Base-by-base conservation (phyloP, 2,329 filamentous ascomycete genomes). In the Teratosphaeria viscida region DNA sequence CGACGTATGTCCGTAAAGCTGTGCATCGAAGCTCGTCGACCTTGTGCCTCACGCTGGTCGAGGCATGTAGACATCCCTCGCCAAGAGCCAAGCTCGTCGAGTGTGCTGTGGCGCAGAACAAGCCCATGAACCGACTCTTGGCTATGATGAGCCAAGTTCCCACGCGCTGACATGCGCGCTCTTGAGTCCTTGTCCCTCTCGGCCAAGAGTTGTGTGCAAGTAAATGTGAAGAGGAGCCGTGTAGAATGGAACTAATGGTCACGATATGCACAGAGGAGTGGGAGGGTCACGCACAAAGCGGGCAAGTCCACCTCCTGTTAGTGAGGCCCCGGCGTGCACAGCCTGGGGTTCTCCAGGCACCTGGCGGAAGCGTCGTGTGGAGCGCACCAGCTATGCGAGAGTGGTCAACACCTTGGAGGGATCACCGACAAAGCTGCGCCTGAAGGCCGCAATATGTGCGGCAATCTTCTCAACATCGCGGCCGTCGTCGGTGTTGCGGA, bases 401-500 rank as follows among this genome's bases (percentile, higher is more conserved):
- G 43, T 23, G 43, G 43, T 49, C 43, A 49, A 49, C n/a, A 49
- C 16, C 75, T 83, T 85, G 66, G 82, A 83, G 63, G 78, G 77
- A 73, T 89, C 86, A 65, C 79, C 81, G 32, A 85, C 76, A 67
- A 89, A 88, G 58, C 79, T 79, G 63, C 82, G 78, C 67, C 86
- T 83, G 72, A 85, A 87, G 64, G 84, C 80, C 70, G 87, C 79
- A 67, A 90, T 88, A 58, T 83, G 82, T 66, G 80, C 76, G 59
- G 85, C 85, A 70, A 89, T 87, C 56, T 79, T 79, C 62, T 84
- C 77, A 70, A 88, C 88, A 68, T 89, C 85, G 69, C 80, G 82
- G 52, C 61, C 62, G 59, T 85, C 77, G 65, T 84, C 83, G 65
- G 79, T 79, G 63, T 77, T 76, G 65, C 84, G 82, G 66, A 86